Percentiles rank a stretch among this genome's conserved stretches.
Evolutionary conservation across 805 yeast genomes (phyloP).

Genomic region (Sugiyamaella marilandica): DNA sequence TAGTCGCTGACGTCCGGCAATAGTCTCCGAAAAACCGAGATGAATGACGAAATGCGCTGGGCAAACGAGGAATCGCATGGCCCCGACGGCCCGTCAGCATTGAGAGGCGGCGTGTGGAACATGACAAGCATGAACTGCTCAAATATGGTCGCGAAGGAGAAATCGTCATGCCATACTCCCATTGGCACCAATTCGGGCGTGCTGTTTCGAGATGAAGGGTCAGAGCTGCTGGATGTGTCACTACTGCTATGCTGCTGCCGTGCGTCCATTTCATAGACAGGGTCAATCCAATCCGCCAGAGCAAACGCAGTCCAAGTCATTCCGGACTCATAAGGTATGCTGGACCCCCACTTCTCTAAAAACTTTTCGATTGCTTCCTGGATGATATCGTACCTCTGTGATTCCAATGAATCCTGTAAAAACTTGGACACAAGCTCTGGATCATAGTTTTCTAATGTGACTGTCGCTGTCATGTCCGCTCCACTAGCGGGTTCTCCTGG

Average conservation of each 20-base stretch:
- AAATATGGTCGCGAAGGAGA: constrained; percentile 49
- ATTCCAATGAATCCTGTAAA: constrained; percentile 17
- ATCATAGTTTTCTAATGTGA: background rate
- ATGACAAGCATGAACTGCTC: constrained; percentile 73
- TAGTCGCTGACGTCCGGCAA: constrained; percentile 74
- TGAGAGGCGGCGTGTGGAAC: constrained; percentile 63
- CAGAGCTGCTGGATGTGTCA: background rate
- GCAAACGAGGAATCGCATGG: constrained; percentile 43
- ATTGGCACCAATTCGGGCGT: constrained; percentile 16
- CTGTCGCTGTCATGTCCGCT: background rate
- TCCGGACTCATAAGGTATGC: constrained; percentile 74
- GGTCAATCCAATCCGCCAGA: constrained; percentile 85
- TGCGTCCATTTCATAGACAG: constrained; percentile 35
- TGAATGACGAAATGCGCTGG: constrained; percentile 63
- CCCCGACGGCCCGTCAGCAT: constrained; percentile 29
- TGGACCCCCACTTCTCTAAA: constrained; percentile 70
- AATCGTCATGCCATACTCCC: constrained; percentile 12
- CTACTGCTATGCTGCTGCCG: background rate
- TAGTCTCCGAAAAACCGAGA: constrained; percentile 53
- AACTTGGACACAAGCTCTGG: constrained; percentile 12
- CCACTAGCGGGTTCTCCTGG: background rate
- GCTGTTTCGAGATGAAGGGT: background rate
- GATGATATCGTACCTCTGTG: constrained; percentile 30
- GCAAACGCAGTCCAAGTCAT: constrained; percentile 85
- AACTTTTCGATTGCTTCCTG: constrained; percentile 61